Evolutionary conservation across 345 rosid species (phyloP).

Genomic region (Citrus unshiu): DNA sequence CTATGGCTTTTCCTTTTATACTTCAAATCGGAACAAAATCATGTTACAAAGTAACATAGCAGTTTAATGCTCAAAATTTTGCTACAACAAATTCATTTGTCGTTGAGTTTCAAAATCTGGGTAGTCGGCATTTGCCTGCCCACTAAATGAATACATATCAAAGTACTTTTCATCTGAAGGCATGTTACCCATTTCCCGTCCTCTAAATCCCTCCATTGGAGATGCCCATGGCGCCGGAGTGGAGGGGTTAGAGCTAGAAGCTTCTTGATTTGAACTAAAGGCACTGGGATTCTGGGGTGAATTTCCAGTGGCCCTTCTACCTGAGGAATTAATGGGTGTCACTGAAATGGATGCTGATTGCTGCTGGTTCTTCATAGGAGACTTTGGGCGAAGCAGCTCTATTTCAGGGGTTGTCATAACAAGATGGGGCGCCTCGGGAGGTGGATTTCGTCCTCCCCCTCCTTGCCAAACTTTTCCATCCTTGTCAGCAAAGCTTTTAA

Average conservation of each 20-base stretch:
- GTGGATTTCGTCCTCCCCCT: slow-evolving; percentile 95
- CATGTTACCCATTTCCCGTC: slow-evolving; percentile 44
- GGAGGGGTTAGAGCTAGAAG: slow-evolving; percentile 52
- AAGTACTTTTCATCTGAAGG: slow-evolving; percentile 46
- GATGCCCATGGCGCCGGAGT: slow-evolving; percentile 59
- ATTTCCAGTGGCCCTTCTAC: slow-evolving; percentile 65
- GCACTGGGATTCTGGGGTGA: slow-evolving; percentile 64
- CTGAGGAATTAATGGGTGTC: slow-evolving; percentile 50
- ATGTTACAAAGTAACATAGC: not conserved
- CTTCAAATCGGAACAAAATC: not conserved
- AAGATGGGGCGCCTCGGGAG: slow-evolving; percentile 87
- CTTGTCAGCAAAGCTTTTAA: slow-evolving; percentile 71
- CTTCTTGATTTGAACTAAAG: slow-evolving; percentile 58
- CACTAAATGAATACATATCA: slow-evolving; percentile 47
- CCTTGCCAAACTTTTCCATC: slow-evolving; percentile 99
- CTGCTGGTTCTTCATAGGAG: slow-evolving; percentile 95
- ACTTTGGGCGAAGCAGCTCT: slow-evolving; percentile 84
- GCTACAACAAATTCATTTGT: slow-evolving; percentile 44
- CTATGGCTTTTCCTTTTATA: not conserved
- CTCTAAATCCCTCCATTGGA: slow-evolving; percentile 61
- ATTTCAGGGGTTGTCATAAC: slow-evolving; percentile 84
- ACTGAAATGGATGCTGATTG: slow-evolving; percentile 64
- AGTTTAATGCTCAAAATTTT: slow-evolving; percentile 11
- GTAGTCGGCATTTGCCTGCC: slow-evolving; percentile 39
- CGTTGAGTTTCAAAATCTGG: slow-evolving; percentile 49